Base-by-base conservation (phyloP, 352 stramenopile genomes). In the Thalassiosira pacifica region DNA sequence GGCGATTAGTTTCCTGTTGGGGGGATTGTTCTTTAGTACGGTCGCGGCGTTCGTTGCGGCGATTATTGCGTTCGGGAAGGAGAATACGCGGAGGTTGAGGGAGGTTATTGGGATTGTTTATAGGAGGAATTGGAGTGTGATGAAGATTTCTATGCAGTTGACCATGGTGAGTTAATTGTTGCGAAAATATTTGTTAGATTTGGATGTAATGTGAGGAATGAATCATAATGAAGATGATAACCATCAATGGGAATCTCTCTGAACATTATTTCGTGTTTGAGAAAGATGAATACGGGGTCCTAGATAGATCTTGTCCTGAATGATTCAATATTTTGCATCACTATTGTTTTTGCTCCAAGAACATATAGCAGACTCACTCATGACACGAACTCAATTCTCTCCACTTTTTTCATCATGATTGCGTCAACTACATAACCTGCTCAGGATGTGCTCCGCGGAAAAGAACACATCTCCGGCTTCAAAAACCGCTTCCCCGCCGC, bases 221-320 rank as follows among this genome's bases (percentile, higher is more conserved):
- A 48, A 48, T 48, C 37, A 13, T 48, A 48, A 48, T 48, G 37
- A 48, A 48, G 37, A 48, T 48, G 37, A 48, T 48, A 48, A 48
- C 37, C 37, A 48, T 48, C 37, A 48, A 48, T 48, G 37, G 37
- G 37, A 48, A 48, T 48, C 37, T 48, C 19, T 61, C 19, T 61
- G 53, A 48, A 48, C 13, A 48, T 48, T n/a, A n/a, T 34, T 88
- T 86, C 40, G 82, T 94, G 26, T 92, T 95, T 60, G 64, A 94
- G 22, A 93, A 86, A 10, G 87, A 53, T 93, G 97, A 22, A 89
- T 96, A 34, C 84, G n/a, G n/a, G n/a, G n/a, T n/a, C n/a, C n/a
- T n/a, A n/a, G n/a, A n/a, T n/a, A n/a, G n/a, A n/a, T n/a, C n/a
- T n/a, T n/a, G n/a, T n/a, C n/a, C n/a, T n/a, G n/a, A n/a, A n/a